Evolutionary conservation across 768 basidiomycete genomes (phyloP), one percentile per base, ranked within the genome.

Genomic region (Serendipita vermifera): DNA sequence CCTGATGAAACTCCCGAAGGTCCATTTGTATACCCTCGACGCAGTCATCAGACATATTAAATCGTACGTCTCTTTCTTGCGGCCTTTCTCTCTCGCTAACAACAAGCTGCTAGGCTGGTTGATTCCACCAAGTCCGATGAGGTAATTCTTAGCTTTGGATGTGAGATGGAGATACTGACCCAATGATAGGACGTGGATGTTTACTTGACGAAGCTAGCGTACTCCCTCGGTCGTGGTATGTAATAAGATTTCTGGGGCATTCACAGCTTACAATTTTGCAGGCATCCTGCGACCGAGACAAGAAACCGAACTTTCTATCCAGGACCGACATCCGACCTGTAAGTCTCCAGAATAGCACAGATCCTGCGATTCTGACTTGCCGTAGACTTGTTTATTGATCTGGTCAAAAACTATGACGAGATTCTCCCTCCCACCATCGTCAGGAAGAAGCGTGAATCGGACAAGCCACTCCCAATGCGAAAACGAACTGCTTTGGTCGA

Each of bases 401-500:
- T 98, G 1, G 61, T 97, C 61, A 82, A 79, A 58, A 76, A 85
- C 60, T 87, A 92, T 63, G 72, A 75, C 13, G 75, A 72, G 2
- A 75, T 94, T 38, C 71, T 97, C 38, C 90, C 91, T 0, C 81
- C 85, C 0, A 82, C 88, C 1, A 82, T 97, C 56, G 75, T 79
- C 43, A 83, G 79, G 64, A 94, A 93, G 73, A 87, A 85, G 63
- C 81, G 82, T 22, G 90, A 93, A 63, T 83, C 87, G 0, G 90
- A 88, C 61, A 82, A 92, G 41, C 87, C 82, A 59, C 74, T 87
- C 40, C 92, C 88, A 11, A 65, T 82, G 22, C 77, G 91, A 38
- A 93, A 92, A 64, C 85, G 87, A 55, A 94, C 92, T 2, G 84
- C 85, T 0, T 83, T 83, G 0, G 71, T 93, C 41, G 92, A 96